phyloP scores from a whole-genome alignment of 2,329 filamentous ascomycete genomes.

The Diaporthe nobilis region DNA sequence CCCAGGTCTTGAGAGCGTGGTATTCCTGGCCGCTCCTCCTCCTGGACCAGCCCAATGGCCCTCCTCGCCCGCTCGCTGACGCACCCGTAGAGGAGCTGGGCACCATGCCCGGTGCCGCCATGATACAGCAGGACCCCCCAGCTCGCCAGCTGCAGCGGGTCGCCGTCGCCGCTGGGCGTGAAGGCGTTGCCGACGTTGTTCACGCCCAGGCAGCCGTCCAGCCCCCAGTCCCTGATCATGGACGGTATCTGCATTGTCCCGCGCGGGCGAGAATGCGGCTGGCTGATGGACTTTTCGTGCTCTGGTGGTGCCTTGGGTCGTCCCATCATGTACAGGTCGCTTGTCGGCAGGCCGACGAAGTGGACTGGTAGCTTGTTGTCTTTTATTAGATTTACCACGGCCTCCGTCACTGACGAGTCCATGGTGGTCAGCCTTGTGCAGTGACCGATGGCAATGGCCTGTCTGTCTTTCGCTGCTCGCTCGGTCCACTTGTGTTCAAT shows the following conservation, averaged over 20 bases:
- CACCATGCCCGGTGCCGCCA: conserved; percentile 71
- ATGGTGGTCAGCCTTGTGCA: conserved; percentile 77
- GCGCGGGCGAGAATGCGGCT: conserved; percentile 55
- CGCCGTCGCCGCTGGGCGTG: conserved; percentile 77
- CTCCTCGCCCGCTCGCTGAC: conserved; percentile 53
- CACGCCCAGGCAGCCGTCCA: conserved; percentile 74
- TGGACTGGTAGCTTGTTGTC: conserved; percentile 67
- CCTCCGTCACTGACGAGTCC: conserved; percentile 55
- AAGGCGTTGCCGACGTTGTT: conserved; percentile 85
- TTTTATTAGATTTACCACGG: conserved; percentile 62
- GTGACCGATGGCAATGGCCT: conserved; percentile 74
- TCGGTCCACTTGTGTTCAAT: conserved; percentile 63
- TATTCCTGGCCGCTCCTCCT: not conserved
- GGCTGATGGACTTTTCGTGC: not conserved
- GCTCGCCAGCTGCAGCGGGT: conserved; percentile 74
- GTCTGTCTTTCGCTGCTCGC: conserved; percentile 48
- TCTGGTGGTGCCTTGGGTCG: conserved; percentile 48
- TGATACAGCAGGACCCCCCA: conserved; percentile 78
- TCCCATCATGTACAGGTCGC: conserved; percentile 81
- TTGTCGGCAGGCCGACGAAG: conserved; percentile 79
- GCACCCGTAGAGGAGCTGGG: conserved; percentile 66
- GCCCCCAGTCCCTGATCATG: conserved; percentile 69
- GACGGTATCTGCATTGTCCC: conserved; percentile 74
- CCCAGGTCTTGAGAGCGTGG: not conserved
- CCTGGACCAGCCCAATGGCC: conserved; percentile 50